A percentile compares a stretch with the other conserved stretches of the same genome.
Evolutionary conservation across 2,329 filamentous ascomycete genomes (phyloP).

Genomic region (Didymella arachidicola): DNA sequence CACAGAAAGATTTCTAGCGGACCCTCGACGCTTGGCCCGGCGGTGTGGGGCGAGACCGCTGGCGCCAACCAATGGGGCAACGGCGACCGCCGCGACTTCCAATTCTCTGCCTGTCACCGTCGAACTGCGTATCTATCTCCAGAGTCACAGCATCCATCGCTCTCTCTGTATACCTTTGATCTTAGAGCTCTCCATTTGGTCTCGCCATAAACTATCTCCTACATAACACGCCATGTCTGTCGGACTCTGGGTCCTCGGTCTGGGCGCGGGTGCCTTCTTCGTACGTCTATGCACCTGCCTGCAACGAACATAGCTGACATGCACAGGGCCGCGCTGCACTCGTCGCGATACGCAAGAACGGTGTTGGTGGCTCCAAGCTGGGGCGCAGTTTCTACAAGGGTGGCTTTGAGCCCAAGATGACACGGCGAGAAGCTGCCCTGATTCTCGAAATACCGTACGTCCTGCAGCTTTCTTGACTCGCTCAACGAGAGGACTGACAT

Average conservation of each 20-base stretch:
- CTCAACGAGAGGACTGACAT: conserved; percentile 5
- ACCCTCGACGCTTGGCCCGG: conserved; percentile 17
- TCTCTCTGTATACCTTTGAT: not conserved
- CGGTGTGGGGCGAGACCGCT: conserved; percentile 22
- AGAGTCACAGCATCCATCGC: conserved; percentile 14
- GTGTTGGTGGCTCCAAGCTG: conserved; percentile 71
- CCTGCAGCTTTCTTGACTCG: not conserved
- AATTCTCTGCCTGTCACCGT: conserved; percentile 19
- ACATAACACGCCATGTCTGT: conserved; percentile 60
- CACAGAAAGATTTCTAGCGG: conserved; percentile 30
- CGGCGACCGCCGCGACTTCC: conserved; percentile 32
- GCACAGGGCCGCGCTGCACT: conserved; percentile 86
- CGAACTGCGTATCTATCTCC: conserved; percentile 10
- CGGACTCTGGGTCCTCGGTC: conserved; percentile 66
- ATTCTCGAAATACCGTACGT: conserved; percentile 88
- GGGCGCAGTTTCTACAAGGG: conserved; percentile 97
- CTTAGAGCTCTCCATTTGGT: conserved; percentile 1
- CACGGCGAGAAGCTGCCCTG: conserved; percentile 84
- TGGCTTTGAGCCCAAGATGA: conserved; percentile 97
- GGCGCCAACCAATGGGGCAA: conserved; percentile 14
- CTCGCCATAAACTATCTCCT: not conserved
- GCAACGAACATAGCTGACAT: conserved; percentile 4
- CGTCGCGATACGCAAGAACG: conserved; percentile 85
- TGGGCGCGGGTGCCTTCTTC: conserved; percentile 71
- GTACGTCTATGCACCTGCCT: conserved; percentile 51